Evolutionary conservation across 495 filamentous ascomycete species (phyloP), one percentile per base, ranked within the genome.

Genomic region (Letharia columbiana): DNA sequence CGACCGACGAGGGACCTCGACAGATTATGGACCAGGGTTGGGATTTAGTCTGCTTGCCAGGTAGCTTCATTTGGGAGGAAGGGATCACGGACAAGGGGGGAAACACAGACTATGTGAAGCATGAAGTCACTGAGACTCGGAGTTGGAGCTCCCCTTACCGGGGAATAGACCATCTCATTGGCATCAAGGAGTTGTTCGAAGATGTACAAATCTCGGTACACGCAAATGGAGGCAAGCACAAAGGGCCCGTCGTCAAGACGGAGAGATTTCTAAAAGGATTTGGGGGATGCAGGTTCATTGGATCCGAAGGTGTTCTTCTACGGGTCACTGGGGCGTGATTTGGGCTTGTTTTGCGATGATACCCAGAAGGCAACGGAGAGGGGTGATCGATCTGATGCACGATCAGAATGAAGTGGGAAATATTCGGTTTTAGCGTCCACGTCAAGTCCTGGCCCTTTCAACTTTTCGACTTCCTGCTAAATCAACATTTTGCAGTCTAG

Each of bases 51-150:
- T 70, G 68, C 59, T 49, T 68, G 49, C 68, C 68, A 39, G 68
- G 68, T n/a, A 70, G 68, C 52, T 70, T 63, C 62, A 70, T 70
- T 15, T 70, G 66, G 66, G 68, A 70, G 59, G 65, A 67, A 60
- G 68, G 68, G 18, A 20, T 28, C 2, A 60, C 67, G 45, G 68
- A 70, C 44, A 70, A 63, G 66, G 68, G 66, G 23, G 68, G 60
- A 17, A 70, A 70, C 49, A 60, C 45, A 11, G 68, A 70, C 41
- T 70, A 65, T 50, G 57, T 68, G 47, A 70, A 68, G 52, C 65
- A 60, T 17, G 68, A 70, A 54, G 65, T 68, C 12, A 65, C 58
- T 8, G 66, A 68, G 23, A 64, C 58, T 47, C 68, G 63, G 11
- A 68, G 20, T n/a, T 70, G 66, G 68, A 54, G 41, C 41, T 54